These are phyloP conservation scores for Ilex aquifolium DNA, from an alignment of 257 asterid genomes.

Conservation along the genomic window DNA sequence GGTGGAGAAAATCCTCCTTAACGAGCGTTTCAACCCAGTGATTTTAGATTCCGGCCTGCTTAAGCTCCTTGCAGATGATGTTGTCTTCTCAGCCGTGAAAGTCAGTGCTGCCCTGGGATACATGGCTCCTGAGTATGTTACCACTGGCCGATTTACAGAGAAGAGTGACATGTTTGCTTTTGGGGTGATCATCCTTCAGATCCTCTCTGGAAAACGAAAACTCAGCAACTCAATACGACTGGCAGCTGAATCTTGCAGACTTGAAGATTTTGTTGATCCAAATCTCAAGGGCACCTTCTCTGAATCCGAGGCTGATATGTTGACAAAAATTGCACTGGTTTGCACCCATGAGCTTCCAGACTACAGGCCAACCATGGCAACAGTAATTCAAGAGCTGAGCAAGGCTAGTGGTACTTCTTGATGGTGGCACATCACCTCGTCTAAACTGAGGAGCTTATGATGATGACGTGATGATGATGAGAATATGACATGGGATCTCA, in stretches of 20 bases:
- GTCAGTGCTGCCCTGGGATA: conserved; percentile 93
- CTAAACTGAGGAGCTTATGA: not conserved
- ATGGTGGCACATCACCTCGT: not conserved
- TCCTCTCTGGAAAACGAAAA: conserved; percentile 58
- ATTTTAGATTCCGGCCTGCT: conserved; percentile 79
- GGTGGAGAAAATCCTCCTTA: conserved; percentile 67
- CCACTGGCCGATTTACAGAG: conserved; percentile 92
- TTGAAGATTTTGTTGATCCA: conserved; percentile 50
- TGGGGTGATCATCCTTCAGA: conserved; percentile 84
- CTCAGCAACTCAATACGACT: conserved; percentile 38
- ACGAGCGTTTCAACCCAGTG: conserved; percentile 51
- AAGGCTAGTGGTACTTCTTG: conserved; percentile 7
- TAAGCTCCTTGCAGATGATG: conserved; percentile 88
- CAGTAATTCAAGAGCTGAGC: conserved; percentile 43
- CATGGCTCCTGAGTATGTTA: conserved; percentile 94
- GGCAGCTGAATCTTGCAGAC: conserved; percentile 66
- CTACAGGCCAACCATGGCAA: conserved; percentile 57
- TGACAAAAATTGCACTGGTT: conserved; percentile 50
- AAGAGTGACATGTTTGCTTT: conserved; percentile 94
- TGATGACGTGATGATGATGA: not conserved
- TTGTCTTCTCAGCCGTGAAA: conserved; percentile 86
- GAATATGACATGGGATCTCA: not conserved
- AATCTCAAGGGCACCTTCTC: conserved; percentile 47
- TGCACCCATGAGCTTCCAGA: conserved; percentile 75
- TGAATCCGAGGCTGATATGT: conserved; percentile 40